Evolutionary conservation across 257 asterid species (phyloP), one percentile per base, ranked within the genome.

Genomic region (Perilla frutescens): DNA sequence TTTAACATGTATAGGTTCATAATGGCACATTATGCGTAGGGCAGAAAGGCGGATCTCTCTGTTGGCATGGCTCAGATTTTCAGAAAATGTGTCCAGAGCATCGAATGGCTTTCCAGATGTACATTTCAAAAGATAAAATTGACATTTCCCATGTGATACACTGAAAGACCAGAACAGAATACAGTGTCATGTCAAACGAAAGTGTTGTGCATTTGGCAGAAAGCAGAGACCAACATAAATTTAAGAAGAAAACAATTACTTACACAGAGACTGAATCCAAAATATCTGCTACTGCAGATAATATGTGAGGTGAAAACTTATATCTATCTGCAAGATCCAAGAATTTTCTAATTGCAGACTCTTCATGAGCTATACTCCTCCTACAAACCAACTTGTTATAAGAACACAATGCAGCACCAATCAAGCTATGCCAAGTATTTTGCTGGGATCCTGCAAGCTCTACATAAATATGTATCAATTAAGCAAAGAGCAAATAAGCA

Each of bases 21-120:
- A 95, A 72, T 90, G 93, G 89, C 91, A 87, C 85, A 95, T 82
- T 73, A 95, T 85, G 81, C 96, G 87, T 75, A 95, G 75, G 62
- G 96, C 89, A 26, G 88, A 89, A 78, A 84, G 87, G 59, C 99
- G 97, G 77, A 95, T 83, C 53, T 59, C 84, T 76, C 82, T 86
- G 82, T 85, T 78, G 34, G 78, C 77, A 53, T 92, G 89, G 83
- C 87, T 76, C 59, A 95, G 83, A 82, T 95, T 91, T 75, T 81
- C 92, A 61, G 85, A 78, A 73, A 88, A 90, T 64, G 72, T 53
- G 76, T 85, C 88, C 54, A 91, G 70, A 56, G 89, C 88, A 62
- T 83, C 83, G 74, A 63, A 76, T 60, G 80, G 72, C 51, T 78
- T 78, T 76, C 84, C 86, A 66, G 84, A 81, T 43, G 62, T 73